Base-by-base conservation (phyloP, 208 protist species). In the Wallacemonas sp. region DNA sequence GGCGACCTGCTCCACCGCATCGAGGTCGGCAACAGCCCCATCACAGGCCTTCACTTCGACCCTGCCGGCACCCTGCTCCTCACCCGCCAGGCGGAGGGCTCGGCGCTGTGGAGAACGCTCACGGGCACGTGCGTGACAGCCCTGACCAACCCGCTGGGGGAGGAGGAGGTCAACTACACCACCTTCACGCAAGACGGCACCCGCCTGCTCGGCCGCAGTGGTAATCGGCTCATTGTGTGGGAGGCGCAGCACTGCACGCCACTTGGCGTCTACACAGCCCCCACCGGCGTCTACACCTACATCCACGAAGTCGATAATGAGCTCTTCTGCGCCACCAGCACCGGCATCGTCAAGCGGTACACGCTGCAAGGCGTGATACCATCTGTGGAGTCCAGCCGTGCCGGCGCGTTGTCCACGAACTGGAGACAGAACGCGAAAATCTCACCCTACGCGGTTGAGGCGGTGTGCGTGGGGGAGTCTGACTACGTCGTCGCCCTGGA, bases 1-100 rank as follows among this genome's bases (percentile, higher is more conserved):
- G 89, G 89, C 17, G 74, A 86, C 30, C 70, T 95, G 36, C 75
- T 95, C 39, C 84, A 95, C 62, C 58, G 77, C 19, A 67, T 93
- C 14, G 76, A 79, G 46, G 34, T 70, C 3, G 82, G 82, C 8
- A 36, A 77, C 19, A 87, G 77, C 58, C 80, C 85, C 21, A 62
- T 96, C 56, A 76, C 80, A 19, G 66, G 62, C 44, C 62, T 93
- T 53, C 56, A 63, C 62, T 83, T 96, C 71, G 81, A 84, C 64
- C 42, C 70, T 11, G 84, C 54, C 53, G 86, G 86, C 28, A 61
- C 75, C 6, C 67, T 79, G 39, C 75, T 91, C 9, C 55, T 88
- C 33, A 80, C 79, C n/a, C 61, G 75, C 56, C 82, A 91, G 53
- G 53, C 56, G 54, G 77, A 82, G 44, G 66, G 67, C 30, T 28